Evolutionary conservation across 768 basidiomycete species (phyloP).

Genomic region (Daedaleopsis nitida): DNA sequence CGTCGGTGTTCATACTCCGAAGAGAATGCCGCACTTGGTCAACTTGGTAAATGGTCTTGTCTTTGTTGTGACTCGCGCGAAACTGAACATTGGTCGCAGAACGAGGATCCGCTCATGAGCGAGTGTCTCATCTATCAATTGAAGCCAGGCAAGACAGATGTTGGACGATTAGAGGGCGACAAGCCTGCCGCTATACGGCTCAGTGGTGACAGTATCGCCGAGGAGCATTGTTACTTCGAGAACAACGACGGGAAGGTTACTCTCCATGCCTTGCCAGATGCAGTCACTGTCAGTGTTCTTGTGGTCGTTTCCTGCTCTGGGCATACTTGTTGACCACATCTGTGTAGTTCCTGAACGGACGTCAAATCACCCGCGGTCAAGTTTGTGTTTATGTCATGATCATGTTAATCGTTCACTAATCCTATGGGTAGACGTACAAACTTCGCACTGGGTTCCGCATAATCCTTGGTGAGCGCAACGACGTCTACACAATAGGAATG

Average conservation of each 20-base stretch:
- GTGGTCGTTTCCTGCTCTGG: not conserved
- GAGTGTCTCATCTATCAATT: constrained; percentile 94
- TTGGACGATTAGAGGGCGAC: constrained; percentile 85
- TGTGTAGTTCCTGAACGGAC: constrained; percentile 88
- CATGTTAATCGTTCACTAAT: not conserved
- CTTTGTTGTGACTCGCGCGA: not conserved
- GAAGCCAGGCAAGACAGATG: constrained; percentile 82
- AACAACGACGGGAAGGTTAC: constrained; percentile 84
- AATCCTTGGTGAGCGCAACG: constrained; percentile 72
- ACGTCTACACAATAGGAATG: not conserved
- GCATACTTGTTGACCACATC: not conserved
- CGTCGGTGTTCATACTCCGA: constrained; percentile 97
- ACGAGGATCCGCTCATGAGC: constrained; percentile 86
- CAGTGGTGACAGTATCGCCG: constrained; percentile 88
- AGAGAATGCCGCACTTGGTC: constrained; percentile 95
- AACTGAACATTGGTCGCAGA: not conserved
- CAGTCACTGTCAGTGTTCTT: constrained; percentile 70
- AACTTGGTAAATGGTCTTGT: constrained; percentile 70
- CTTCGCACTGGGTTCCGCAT: constrained; percentile 94
- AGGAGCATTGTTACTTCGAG: constrained; percentile 92
- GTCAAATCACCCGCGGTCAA: constrained; percentile 75
- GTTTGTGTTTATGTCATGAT: constrained; percentile 44
- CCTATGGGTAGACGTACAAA: constrained; percentile 61
- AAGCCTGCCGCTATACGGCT: constrained; percentile 86
- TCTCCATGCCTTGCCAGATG: constrained; percentile 75